phyloP scores from a whole-genome alignment of 805 yeast genomes.

The Starmerella stigmatis region DNA sequence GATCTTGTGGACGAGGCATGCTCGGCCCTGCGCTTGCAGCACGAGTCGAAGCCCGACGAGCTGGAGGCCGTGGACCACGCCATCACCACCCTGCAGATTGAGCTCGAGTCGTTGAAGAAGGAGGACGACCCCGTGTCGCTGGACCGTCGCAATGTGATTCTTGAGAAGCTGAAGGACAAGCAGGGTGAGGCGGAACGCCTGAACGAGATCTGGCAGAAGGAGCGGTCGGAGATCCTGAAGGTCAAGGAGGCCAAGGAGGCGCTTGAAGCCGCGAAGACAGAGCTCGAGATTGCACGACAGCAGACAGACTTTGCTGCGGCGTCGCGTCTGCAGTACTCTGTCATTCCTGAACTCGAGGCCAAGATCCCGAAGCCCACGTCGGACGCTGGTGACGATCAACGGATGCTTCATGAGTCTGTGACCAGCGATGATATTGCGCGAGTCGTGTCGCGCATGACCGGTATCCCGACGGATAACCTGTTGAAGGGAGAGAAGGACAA shows the following conservation, averaged over 20 bases:
- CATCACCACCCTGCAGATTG: slow-evolving; percentile 89
- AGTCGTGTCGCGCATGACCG: slow-evolving; percentile 89
- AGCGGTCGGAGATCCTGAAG: slow-evolving; percentile 61
- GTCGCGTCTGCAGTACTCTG: slow-evolving; percentile 77
- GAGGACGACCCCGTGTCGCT: slow-evolving; percentile 78
- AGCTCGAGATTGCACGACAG: slow-evolving; percentile 72
- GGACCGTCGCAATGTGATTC: slow-evolving; percentile 67
- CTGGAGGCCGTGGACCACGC: slow-evolving; percentile 79
- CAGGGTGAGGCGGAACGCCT: slow-evolving; percentile 56
- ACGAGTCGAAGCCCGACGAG: slow-evolving; percentile 93
- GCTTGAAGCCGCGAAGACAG: slow-evolving; percentile 73
- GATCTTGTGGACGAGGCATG: slow-evolving; percentile 96
- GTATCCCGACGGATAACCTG: slow-evolving; percentile 83
- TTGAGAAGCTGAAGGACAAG: slow-evolving; percentile 53
- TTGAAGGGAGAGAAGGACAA: slow-evolving; percentile 93
- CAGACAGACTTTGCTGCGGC: slow-evolving; percentile 80
- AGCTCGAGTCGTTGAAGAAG: slow-evolving; percentile 83
- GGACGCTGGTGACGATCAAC: slow-evolving; percentile 25
- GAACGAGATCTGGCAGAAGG: slow-evolving; percentile 79
- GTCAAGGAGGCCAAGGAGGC: slow-evolving; percentile 72
- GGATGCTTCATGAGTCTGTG: slow-evolving; percentile 76
- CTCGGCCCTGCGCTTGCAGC: slow-evolving; percentile 86
- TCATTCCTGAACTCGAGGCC: slow-evolving; percentile 67
- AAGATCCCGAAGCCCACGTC: slow-evolving; percentile 44
- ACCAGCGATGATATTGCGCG: slow-evolving; percentile 88